These are phyloP conservation scores for Primulina huaijiensis DNA, from an alignment of 257 asterid species.

Conservation along the genomic window DNA sequence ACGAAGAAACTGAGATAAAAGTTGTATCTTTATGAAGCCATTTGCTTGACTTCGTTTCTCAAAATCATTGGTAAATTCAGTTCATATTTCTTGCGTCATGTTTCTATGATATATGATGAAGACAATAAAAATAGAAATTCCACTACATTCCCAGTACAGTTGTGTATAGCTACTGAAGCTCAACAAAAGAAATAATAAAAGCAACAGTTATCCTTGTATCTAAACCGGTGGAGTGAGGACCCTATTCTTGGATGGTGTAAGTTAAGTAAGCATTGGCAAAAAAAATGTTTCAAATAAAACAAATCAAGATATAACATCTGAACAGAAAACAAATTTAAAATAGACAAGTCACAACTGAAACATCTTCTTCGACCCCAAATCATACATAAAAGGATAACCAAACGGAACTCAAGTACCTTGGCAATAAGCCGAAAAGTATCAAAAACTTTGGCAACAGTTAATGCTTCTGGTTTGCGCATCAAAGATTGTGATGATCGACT, in stretches of 20 bases:
- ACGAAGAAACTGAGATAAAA: neutral
- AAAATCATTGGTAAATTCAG: neutral
- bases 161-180: neutral
- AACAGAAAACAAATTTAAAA: constrained; percentile 1
- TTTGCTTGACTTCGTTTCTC: constrained; percentile 1
- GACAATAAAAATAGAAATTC: neutral
- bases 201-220: neutral
- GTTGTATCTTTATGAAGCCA: neutral
- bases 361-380: constrained; percentile 6
- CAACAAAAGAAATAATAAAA: neutral
- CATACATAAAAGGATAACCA: constrained; percentile 10
- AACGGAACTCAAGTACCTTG: constrained; percentile 44
- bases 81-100: neutral
- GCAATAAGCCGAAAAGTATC: constrained; percentile 77
- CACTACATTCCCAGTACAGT: neutral
- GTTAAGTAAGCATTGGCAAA: neutral
- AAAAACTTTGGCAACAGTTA: constrained; percentile 82
- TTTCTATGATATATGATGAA: neutral
- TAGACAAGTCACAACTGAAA: neutral
- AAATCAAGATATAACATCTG: constrained; percentile 1
- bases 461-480: constrained; percentile 77
- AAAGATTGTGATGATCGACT: constrained; percentile 89
- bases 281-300: neutral
- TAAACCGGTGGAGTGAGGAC: neutral
- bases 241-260: neutral